These are phyloP conservation scores for Plasmodium blacklocki DNA, from an alignment of 169 alveolate species.

Conservation along the genomic window DNA sequence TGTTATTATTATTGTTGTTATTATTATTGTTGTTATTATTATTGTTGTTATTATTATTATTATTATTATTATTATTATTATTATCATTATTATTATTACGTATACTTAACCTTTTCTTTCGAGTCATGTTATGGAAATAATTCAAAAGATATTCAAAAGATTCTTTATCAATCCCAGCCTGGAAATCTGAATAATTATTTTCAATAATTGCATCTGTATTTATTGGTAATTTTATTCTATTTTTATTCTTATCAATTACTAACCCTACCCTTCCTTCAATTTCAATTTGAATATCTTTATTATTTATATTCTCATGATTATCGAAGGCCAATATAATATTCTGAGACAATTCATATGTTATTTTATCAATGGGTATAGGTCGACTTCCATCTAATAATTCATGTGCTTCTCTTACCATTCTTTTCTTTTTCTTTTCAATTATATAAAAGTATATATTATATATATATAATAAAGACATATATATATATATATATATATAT, in stretches of 20 bases:
- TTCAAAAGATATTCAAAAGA: constrained; percentile 48
- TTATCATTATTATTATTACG: constrained; percentile 4
- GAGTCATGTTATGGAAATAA: constrained; percentile 35
- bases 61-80: not conserved
- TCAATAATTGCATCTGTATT: constrained; percentile 74
- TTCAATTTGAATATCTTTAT: constrained; percentile 46
- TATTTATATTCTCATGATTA: constrained; percentile 43
- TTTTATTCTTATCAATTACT: constrained; percentile 57
- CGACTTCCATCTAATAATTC: constrained; percentile 75
- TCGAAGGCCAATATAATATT: constrained; percentile 68
- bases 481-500: not conserved
- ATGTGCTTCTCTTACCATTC: constrained; percentile 75
- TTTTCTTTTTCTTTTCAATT: too few relatives aligned
- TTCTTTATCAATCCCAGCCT: constrained; percentile 55
- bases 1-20: not conserved
- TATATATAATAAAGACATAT: not conserved
- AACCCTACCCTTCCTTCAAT: constrained; percentile 66
- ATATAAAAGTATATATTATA: not conserved
- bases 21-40: not conserved
- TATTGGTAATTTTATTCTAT: constrained; percentile 60
- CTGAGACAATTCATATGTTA: constrained; percentile 68
- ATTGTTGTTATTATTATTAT: not conserved
- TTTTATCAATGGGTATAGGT: constrained; percentile 71
- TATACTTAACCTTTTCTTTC: not conserved
- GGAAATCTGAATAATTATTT: constrained; percentile 53